phyloP scores from a whole-genome alignment of 2,329 filamentous ascomycete species.

The Claviceps humidiphila region DNA sequence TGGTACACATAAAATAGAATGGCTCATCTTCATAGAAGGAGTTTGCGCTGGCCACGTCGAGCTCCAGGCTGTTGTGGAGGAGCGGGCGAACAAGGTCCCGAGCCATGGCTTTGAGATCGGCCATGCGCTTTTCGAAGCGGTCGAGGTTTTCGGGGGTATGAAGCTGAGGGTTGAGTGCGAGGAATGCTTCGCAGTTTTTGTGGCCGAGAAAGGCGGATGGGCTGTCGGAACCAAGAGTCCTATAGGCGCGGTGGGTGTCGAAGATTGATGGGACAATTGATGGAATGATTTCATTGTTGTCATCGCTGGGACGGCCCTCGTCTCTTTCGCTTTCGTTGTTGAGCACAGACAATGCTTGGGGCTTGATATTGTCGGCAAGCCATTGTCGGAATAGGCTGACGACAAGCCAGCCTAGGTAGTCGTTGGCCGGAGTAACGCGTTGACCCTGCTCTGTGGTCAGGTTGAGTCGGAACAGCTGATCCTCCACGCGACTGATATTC shows the following conservation, averaged over 20 bases:
- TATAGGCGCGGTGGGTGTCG: constrained; percentile 59
- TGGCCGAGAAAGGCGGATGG: too few relatives aligned
- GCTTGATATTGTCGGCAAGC: constrained; percentile 49
- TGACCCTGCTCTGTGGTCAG: constrained; percentile 48
- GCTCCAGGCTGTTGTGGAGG: too few relatives aligned
- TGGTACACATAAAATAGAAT: constrained; percentile 38
- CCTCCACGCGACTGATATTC: too few relatives aligned
- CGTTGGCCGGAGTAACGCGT: constrained; percentile 63
- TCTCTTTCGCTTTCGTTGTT: constrained; percentile 12
- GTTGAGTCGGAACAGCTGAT: too few relatives aligned
- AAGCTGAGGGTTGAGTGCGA: too few relatives aligned
- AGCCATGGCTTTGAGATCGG: too few relatives aligned
- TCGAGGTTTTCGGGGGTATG: too few relatives aligned
- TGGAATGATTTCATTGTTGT: constrained; percentile 17
- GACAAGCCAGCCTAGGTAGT: constrained; percentile 81
- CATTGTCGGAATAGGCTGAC: constrained; percentile 60
- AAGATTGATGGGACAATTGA: constrained; percentile 43
- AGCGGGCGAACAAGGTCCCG: too few relatives aligned
- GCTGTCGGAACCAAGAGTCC: constrained; percentile 49
- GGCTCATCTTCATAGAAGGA: constrained; percentile 22
- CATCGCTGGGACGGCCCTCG: not conserved
- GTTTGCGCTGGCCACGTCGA: constrained; percentile 14
- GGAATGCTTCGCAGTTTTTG: too few relatives aligned
- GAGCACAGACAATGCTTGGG: constrained; percentile 34
- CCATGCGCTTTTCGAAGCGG: too few relatives aligned